phyloP scores from a whole-genome alignment of 2,329 filamentous ascomycete species.

The Ustulina deusta region DNA sequence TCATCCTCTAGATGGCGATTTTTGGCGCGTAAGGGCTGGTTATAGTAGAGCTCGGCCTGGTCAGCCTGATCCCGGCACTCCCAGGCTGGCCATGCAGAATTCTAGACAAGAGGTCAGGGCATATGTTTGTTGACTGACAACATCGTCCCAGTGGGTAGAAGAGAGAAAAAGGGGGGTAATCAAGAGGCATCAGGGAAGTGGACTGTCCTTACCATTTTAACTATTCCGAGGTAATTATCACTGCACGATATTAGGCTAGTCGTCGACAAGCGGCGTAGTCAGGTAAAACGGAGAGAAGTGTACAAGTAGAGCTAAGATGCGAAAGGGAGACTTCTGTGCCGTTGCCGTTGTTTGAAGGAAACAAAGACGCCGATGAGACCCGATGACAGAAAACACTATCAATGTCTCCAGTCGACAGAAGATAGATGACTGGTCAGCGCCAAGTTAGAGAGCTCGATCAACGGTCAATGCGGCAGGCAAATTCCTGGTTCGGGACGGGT shows the following conservation, averaged over 20 bases:
- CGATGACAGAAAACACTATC: neutral
- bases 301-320: neutral
- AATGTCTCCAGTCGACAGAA: conserved; percentile 1
- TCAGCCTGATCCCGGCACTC: conserved; percentile 66
- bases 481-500: too few species aligned
- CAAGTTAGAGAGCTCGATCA: neutral
- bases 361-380: conserved; percentile 5
- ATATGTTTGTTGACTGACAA: neutral
- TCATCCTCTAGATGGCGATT: conserved; percentile 62
- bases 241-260: neutral
- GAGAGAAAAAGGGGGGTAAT: neutral
- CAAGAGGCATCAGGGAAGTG: neutral
- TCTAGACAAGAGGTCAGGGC: conserved; percentile 28
- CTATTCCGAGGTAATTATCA: neutral
- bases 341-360: neutral
- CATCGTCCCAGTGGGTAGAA: neutral
- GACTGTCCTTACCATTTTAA: conserved; percentile 34
- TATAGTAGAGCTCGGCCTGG: conserved; percentile 61
- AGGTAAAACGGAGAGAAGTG: neutral
- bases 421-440: neutral
- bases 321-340: neutral
- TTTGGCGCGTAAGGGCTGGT: conserved; percentile 61
- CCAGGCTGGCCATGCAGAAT: conserved; percentile 53
- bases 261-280: neutral
- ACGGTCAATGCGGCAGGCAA: neutral